phyloP scores from a whole-genome alignment of 2,329 filamentous ascomycete genomes.

The Davidsoniella eucalypti region DNA sequence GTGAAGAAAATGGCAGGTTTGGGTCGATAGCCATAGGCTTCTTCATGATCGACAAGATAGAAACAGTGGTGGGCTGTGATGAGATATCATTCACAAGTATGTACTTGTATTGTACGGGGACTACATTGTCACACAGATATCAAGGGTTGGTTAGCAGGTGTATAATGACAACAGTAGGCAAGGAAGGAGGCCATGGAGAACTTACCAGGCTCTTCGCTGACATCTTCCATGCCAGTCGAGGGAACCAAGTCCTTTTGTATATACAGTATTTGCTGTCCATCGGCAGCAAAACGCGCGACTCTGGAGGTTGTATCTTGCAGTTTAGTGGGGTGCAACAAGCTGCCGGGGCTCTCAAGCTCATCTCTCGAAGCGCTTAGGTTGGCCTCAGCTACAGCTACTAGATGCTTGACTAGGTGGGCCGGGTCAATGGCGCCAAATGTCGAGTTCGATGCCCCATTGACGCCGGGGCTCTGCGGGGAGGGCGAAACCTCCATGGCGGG shows the following conservation, averaged over 20 bases:
- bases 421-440: constrained; percentile 46
- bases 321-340: constrained; percentile 58
- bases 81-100: constrained; percentile 68
- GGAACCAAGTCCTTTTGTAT: constrained; percentile 65
- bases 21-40: constrained; percentile 76
- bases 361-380: constrained; percentile 58
- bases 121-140: constrained; percentile 18
- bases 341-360: constrained; percentile 68
- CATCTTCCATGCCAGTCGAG: constrained; percentile 35
- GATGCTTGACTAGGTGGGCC: constrained; percentile 52
- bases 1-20: constrained; percentile 61
- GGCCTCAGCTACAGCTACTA: constrained; percentile 52
- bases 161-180: background rate
- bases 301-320: constrained; percentile 69
- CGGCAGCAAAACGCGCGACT: constrained; percentile 77
- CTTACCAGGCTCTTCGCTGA: constrained; percentile 29
- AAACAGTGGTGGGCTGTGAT: constrained; percentile 60
- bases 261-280: constrained; percentile 77
- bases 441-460: constrained; percentile 30
- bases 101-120: constrained; percentile 49
- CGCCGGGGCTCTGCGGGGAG: constrained; percentile 26
- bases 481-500: constrained; percentile 35
- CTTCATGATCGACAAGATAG: constrained; percentile 82
- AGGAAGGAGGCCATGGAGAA: background rate
- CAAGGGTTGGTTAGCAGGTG: background rate